Base-by-base conservation (phyloP, 306 rosid genomes). In the Inga leiocalycina region DNA sequence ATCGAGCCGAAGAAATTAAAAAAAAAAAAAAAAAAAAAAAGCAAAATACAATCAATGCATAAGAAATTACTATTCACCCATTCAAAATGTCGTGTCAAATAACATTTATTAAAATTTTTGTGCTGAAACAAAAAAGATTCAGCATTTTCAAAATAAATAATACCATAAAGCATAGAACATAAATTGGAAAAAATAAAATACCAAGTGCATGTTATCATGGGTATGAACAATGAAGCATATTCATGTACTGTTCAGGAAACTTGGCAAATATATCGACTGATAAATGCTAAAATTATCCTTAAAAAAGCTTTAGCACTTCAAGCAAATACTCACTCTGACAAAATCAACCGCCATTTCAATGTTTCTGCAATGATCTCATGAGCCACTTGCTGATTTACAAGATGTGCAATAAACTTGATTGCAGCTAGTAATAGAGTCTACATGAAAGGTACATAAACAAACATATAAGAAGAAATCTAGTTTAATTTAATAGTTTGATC, bases 311-410 rank as follows among this genome's bases (percentile, higher is more conserved):
- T 24, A 65, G 79, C 74, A 76, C 20, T 37, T 13, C 56, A 57
- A 79, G 71, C 22, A 68, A 72, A 87, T 67, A 86, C 94, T 48
- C 83, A 96, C 99, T 96, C 96, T 92, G 61, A 93, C 99, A 96
- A 96, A 95, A 70, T 96, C 98, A 68, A 95, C 99, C 71, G 99
- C 98, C 46, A 93, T 96, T 90, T 95, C 98, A 83, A 95, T 98
- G 86, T 96, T 93, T 92, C 62, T 37, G 98, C 98, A 77, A 93
- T 89, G 70, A 96, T 92, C 80, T 96, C 98, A 69, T 93, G 93
- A 71, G 98, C 97, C 81, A 91, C 97, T 89, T 87, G 97, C 85
- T 96, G 99, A 84, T 96, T 96, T 78, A 91, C 98, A 74, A 96
- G 87, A 88, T 96, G 98, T 8, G 97, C 99, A 17, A 96, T 64